phyloP scores from a whole-genome alignment of 2,329 filamentous ascomycete genomes.

The Nemania abortiva region DNA sequence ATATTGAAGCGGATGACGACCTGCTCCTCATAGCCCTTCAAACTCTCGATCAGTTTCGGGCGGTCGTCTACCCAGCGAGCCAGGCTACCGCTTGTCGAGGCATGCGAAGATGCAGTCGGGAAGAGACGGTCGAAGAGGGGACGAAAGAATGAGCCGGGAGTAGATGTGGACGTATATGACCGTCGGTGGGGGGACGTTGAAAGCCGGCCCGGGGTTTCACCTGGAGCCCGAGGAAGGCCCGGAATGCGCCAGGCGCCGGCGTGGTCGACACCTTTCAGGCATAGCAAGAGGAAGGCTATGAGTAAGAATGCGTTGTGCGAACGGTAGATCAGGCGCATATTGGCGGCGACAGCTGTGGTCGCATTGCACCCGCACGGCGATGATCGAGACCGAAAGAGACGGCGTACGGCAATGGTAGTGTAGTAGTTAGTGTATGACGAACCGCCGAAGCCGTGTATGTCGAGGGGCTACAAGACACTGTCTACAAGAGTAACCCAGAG shows the following conservation, averaged over 20 bases:
- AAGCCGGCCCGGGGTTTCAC: neutral
- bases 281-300: conserved; percentile 30
- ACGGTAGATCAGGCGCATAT: conserved; percentile 30
- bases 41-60: conserved; percentile 50
- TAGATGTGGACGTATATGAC: conserved; percentile 7
- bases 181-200: conserved; percentile 6
- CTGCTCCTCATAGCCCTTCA: conserved; percentile 76
- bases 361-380: conserved; percentile 27
- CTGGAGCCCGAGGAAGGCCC: conserved; percentile 31
- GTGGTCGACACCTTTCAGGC: conserved; percentile 9
- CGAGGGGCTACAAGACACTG: too few species aligned
- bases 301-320: conserved; percentile 7
- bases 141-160: conserved; percentile 46
- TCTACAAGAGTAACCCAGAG: neutral
- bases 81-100: conserved; percentile 40
- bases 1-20: conserved; percentile 92
- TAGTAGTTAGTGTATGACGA: too few species aligned
- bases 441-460: neutral
- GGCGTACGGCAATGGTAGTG: neutral
- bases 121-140: conserved; percentile 42
- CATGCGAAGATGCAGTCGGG: conserved; percentile 40
- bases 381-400: neutral
- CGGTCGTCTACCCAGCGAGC: conserved; percentile 46
- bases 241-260: conserved; percentile 34
- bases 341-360: conserved; percentile 9